Evolutionary conservation across 202 grass and related monocot species (phyloP), one percentile per base, ranked within the genome.

Genomic region (Elaeis oleifera): DNA sequence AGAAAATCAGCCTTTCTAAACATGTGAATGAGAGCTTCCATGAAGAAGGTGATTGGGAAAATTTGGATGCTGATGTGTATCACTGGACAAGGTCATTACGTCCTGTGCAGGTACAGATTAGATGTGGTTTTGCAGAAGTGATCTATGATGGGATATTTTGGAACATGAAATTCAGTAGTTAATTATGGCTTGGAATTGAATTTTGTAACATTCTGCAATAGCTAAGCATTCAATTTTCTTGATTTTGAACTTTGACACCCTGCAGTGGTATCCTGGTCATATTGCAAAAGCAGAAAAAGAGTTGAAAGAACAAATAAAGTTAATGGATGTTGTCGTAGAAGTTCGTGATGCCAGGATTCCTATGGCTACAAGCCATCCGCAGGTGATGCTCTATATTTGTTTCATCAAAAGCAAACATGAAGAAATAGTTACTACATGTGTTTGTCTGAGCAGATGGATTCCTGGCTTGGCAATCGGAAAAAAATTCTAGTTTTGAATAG

Each of bases 221-320:
- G 36, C 11, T 44, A 44, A 44, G 36, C 36, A 44, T 44, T 44
- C 36, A 44, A 14, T 44, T 5, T 44, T 44, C 8, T 14, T 44
- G 14, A 44, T 6, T 3, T 2, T 44, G 36, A 44, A 44, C 36
- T 44, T 79, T 54, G 49, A 58, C 9, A 65, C 39, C 51, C 81
- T 71, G 65, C 65, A 97, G 92, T 97, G 92, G 92, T 97, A 97
- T 64, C 92, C 92, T 75, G 92, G 92, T 73, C 92, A 97, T 67
- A 97, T 97, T 81, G 92, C 82, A 56, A 97, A 97, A 97, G 89
- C 92, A 18, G 92, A 97, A 66, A 97, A 81, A 83, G 88, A 92
- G 64, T 57, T 97, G n/a, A 91, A 89, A 74, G 79, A 89, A 18
- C 88, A 97, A 61, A 31, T 97, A 50, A 97, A 85, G 64, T 79